A percentile compares a stretch with the other conserved stretches of the same genome.
Evolutionary conservation across 2,329 filamentous ascomycete genomes (phyloP).

Genomic region (Cladobotryum mycophilum): DNA sequence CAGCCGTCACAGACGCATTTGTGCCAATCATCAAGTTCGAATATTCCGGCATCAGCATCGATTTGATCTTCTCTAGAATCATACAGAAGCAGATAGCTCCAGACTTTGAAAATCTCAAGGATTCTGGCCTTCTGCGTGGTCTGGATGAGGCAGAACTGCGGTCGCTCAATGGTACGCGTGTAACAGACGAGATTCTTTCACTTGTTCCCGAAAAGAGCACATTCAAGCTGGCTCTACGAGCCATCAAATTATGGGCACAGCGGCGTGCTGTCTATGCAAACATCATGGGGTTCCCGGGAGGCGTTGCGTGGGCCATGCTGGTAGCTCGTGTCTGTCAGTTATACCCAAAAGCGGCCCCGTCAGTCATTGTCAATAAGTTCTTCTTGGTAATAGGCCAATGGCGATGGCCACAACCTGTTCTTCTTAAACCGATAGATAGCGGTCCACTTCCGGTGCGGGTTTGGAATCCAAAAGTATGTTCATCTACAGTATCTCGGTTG

Average conservation of each 20-base stretch:
- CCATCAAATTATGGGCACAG: constrained; percentile 95
- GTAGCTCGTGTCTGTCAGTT: constrained; percentile 93
- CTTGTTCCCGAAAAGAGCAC: constrained; percentile 85
- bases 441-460: constrained; percentile 75
- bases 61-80: constrained; percentile 82
- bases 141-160: constrained; percentile 81
- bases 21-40: constrained; percentile 98
- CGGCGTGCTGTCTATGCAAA: constrained; percentile 90
- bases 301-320: constrained; percentile 97
- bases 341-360: constrained; percentile 85
- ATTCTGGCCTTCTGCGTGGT: constrained; percentile 78
- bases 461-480: constrained; percentile 81
- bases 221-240: constrained; percentile 81
- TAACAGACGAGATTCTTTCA: constrained; percentile 85
- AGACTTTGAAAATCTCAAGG: constrained; percentile 64
- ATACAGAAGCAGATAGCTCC: constrained; percentile 62
- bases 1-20: constrained; percentile 80
- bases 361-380: constrained; percentile 87
- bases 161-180: constrained; percentile 87
- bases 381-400: constrained; percentile 87
- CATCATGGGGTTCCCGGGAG: constrained; percentile 92
- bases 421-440: constrained; percentile 81
- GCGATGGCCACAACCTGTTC: constrained; percentile 90
- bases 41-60: constrained; percentile 84
- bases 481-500: constrained; percentile 8